Base-by-base conservation (phyloP, 2,329 filamentous ascomycete species). In the Metarhizium robertsii region DNA sequence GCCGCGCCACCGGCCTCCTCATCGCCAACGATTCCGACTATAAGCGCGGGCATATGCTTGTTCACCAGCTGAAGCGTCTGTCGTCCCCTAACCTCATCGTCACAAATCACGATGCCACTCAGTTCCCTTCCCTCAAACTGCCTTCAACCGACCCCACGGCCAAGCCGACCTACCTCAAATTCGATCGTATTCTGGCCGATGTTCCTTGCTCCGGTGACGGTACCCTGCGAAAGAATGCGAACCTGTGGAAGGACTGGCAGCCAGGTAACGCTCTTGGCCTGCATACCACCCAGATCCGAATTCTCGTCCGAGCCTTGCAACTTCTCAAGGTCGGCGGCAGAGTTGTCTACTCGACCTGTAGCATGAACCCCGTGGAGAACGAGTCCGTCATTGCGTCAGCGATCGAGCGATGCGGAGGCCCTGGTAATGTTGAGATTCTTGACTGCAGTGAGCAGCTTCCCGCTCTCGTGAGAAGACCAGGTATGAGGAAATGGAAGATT, bases 361-460 rank as follows among this genome's bases (percentile, higher is more conserved):
- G 91, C 71, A 90, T 99, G 88, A 99, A 99, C 73, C 94, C 94
- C 0, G 84, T 97, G 32, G 94, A 99, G 76, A 96, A 99, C 66
- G 94, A 99, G 73, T 87, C 94, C 6, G 91, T 97, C 16, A 78
- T 99, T 58, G 85, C 89, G 1, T 86, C 87, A 30, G 94, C 94
- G 11, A 92, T 99, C 63, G 87, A 91, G 63, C 83, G 92, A 55
- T 97, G 92, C 65, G 94, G 94, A 59, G 94, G 94, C 3, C 73
- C 83, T 4, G 78, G 80, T 14, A 94, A 92, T 66, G 87, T 99
- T 52, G 81, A 87, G 61, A 85, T 99, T 48, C 71, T 97, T 55
- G 90, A 96, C 70, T 94, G 88, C 72, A 87, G 84, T 66, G 79
- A 88, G 61, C 79, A 87, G 66, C 79, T 99, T 14, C 86, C 88